These are phyloP conservation scores for Saturnispora ahearnii DNA, from an alignment of 805 yeast species.

Conservation along the genomic window DNA sequence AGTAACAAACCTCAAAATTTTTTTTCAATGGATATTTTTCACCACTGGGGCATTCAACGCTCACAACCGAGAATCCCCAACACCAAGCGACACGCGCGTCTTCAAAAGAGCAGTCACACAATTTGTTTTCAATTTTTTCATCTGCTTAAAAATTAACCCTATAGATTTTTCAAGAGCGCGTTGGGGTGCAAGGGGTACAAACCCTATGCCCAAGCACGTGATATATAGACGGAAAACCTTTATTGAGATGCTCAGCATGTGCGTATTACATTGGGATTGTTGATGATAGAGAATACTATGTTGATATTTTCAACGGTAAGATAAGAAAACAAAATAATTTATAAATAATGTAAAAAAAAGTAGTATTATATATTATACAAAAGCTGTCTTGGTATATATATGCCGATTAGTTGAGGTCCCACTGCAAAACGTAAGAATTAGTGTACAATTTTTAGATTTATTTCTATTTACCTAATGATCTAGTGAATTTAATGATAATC, in stretches of 20 bases:
- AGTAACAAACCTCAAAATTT: constrained; percentile 3
- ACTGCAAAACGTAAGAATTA: no score
- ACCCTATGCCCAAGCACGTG: constrained; percentile 2
- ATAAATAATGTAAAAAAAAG: no score
- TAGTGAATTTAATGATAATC: no score
- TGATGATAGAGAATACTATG: background rate
- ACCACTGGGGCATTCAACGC: background rate
- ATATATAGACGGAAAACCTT: no score
- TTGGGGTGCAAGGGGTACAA: background rate
- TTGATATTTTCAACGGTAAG: no score
- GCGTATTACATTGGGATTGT: background rate
- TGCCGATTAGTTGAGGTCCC: no score
- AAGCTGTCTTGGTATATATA: no score
- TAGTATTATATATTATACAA: no score
- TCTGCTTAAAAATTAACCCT: no score
- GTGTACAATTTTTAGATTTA: no score
- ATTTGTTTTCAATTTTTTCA: background rate
- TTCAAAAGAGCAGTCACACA: background rate
- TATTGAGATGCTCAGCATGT: background rate
- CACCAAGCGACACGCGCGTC: background rate
- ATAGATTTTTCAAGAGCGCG: background rate
- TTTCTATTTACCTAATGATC: no score
- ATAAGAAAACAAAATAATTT: no score
- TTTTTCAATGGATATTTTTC: background rate
- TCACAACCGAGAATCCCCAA: background rate